Evolutionary conservation across 2,329 filamentous ascomycete species (phyloP), one percentile per base, ranked within the genome.

Genomic region (Beauveria sp.): DNA sequence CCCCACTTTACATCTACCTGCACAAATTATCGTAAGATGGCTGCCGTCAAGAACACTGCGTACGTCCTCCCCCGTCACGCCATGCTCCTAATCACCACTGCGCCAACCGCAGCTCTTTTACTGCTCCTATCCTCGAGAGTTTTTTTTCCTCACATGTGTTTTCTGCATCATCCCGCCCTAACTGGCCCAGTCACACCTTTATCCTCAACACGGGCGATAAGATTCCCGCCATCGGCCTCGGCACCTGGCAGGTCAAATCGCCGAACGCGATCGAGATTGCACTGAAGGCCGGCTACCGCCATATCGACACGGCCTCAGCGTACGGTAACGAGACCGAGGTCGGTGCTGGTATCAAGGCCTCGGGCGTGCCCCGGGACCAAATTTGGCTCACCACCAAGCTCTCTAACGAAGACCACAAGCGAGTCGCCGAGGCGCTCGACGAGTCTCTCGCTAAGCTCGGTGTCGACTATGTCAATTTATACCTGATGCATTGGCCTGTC

Each of bases 371-470:
- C n/a, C 81, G 87, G 26, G 77, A 81, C 61, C 76, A 89, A 68
- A 84, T 89, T 70, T 90, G 84, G 81, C 73, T 90, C 62, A 93
- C 90, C 57, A 91, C 89, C 68, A 96, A 95, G 81, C 84, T 93
- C 59, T 85, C 90, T 79, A 93, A 93, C 81, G 82, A 87, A 55
- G 89, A 86, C 82, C 89, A 92, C 77, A 85, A 88, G 76, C 81
- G 83, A 64, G 87, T 87, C 30, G 75, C 79, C 45, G 82, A 87
- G 70, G 87, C 81, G 30, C 78, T 90, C 60, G 78, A 82, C 62
- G 75, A 76, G 57, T 86, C 84, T 12, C 77, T 89, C 62, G 78
- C 82, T 71, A 82, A 80, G 66, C 77, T 90, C n/a, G 82, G 82
- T 47, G 79, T 79, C 20, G 83, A 86, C 67, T 89, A 90, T 67